Base-by-base conservation (phyloP, 345 rosid genomes). In the Erodium maritimum region DNA sequence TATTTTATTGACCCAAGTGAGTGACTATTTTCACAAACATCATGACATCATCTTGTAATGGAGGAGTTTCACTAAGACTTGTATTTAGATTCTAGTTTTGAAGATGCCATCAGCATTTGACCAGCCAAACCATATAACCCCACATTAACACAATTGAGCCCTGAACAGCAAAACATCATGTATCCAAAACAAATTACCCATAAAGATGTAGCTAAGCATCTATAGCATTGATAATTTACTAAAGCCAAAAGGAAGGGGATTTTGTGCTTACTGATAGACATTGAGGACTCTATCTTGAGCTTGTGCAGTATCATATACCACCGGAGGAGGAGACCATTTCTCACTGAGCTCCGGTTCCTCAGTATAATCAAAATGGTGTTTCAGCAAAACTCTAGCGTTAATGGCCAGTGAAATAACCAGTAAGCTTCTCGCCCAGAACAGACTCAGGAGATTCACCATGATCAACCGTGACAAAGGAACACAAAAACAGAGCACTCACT, bases 201-300 rank as follows among this genome's bases (percentile, higher is more conserved):
- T 42, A 42, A 42, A 42, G 14, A 10, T 42, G 14, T 10, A 42
- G 17, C 14, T 7, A 10, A 42, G 3, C 17, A 42, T 10, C 48
- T 42, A 42, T 11, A 14, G 2, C 14, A 42, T 42, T 3, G 48
- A 42, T 10, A 3, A 42, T 42, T 4, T 42, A 42, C 14, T 42
- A 42, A 7, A 14, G 48, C 0, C 5, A 29, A 29, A 1, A 42
- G 48, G 2, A 3, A 14, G 48, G 12, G 48, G 14, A 48, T n/a
- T 42, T n/a, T 56, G 57, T 21, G 75, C 96, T 80, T 74, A 88
- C 96, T 81, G 80, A 64, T 77, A 82, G 3, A 88, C 75, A 62
- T 83, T 83, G 80, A 85, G 73, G 52, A 81, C 66, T 66, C 77
- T 78, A 45, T 65, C 70, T 67, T 57, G 65, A 67, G 50, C 71